These are phyloP conservation scores for Salix dunnii DNA, from an alignment of 345 rosid genomes.

Conservation along the genomic window DNA sequence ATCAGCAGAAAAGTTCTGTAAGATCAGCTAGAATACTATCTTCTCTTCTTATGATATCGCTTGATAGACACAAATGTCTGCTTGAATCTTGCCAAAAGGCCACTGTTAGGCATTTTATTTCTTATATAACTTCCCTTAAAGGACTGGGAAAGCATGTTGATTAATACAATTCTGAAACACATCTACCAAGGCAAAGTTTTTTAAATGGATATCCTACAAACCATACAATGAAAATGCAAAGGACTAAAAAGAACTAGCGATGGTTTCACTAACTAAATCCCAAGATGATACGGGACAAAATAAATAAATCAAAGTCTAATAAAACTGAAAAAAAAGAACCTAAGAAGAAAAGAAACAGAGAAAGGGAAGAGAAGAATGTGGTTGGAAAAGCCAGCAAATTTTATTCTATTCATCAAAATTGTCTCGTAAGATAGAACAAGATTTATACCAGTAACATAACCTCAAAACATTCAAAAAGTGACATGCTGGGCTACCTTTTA, in stretches of 20 bases:
- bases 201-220: neutral
- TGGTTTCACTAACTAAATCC: neutral
- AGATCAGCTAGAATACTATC: neutral
- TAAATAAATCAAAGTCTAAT: no score
- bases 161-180: neutral
- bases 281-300: neutral
- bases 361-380: no score
- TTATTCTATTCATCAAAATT: no score
- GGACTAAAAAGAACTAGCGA: neutral
- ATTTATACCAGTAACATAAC: no score
- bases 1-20: neutral
- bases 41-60: neutral
- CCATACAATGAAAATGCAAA: neutral
- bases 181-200: neutral
- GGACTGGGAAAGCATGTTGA: neutral
- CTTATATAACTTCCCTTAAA: neutral
- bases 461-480: no score
- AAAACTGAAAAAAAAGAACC: no score
- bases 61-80: neutral
- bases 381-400: no score
- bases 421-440: no score
- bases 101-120: neutral
- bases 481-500: no score
- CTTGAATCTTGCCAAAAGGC: neutral
- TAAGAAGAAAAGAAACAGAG: no score